Base-by-base conservation (phyloP, 768 basidiomycete species). In the Russula lepida region DNA sequence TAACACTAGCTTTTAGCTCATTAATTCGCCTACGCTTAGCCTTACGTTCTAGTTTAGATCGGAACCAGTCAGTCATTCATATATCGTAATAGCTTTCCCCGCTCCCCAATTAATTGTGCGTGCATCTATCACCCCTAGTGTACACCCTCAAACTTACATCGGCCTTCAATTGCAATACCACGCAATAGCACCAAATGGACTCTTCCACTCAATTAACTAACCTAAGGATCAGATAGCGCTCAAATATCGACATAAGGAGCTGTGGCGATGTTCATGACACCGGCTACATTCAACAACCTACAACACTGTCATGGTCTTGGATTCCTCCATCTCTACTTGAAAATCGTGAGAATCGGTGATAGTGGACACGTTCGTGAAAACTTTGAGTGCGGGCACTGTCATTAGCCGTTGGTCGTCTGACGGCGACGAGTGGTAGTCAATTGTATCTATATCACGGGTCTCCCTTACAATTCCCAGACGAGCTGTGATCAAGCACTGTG, bases 401-500 rank as follows among this genome's bases (percentile, higher is more conserved):
- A 8, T 4, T 23, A 1, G 43, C 21, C 4, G 43, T 11, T 44
- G n/a, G 21, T 21, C 4, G 3, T 23, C 43, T 44, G 43, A 21
- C 43, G 1, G 43, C 21, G n/a, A 44, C 12, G 21, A 9, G 21
- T 21, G 9, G 19, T 6, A 39, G 17, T 41, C 39, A n/a, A 44
- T 5, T 23, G 11, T 6, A 21, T 21, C 9, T 3, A 41, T 21
- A 43, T 43, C 8, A 11, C 21, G 19, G 9, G 43, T 21, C 27
- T 52, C 55, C 49, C 57, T 51, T 23, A 49, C 13, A 21, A 69
- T 61, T 21, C 66, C 68, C 51, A 69, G 60, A 41, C 64, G 68
- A 9, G 64, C 66, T 21, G 66, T 68, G 54, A 69, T 68, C 48
- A 70, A 64, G 47, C 64, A 62, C 48, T 70, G 69, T 4, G 69